Conservation (phyloP, 2,329 filamentous ascomycete species). For the Fusarium coffeatum region DNA sequence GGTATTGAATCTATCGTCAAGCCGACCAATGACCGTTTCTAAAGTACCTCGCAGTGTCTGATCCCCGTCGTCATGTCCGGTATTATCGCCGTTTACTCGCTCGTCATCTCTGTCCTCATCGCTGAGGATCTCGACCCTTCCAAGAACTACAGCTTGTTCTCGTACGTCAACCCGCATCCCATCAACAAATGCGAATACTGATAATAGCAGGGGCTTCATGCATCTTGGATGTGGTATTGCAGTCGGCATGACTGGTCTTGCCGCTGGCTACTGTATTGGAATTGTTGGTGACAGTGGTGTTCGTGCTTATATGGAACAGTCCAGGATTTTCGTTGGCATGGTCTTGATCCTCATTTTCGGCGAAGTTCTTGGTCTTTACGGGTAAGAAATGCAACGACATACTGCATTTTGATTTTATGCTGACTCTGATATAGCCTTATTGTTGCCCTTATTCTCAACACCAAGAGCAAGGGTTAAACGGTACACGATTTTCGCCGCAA, state of each 20-base stretch:
- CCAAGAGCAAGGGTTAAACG: slow-evolving; percentile 74
- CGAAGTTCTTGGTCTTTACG: slow-evolving; percentile 95
- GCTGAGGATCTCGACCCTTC: slow-evolving; percentile 86
- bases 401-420: background rate
- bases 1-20: slow-evolving; percentile 58
- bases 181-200: slow-evolving; percentile 22
- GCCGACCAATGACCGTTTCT: slow-evolving; percentile 10
- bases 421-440: slow-evolving; percentile 72
- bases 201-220: slow-evolving; percentile 78
- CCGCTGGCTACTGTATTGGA: slow-evolving; percentile 96
- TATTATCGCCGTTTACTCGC: slow-evolving; percentile 97
- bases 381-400: slow-evolving; percentile 67
- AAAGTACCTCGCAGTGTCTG: slow-evolving; percentile 68
- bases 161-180: slow-evolving; percentile 61
- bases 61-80: slow-evolving; percentile 98
- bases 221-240: slow-evolving; percentile 91
- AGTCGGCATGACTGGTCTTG: slow-evolving; percentile 91
- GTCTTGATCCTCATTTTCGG: slow-evolving; percentile 98
- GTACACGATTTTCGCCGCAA: background rate
- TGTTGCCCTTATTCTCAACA: slow-evolving; percentile 93
- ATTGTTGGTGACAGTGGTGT: slow-evolving; percentile 95
- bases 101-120: slow-evolving; percentile 96
- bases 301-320: slow-evolving; percentile 95
- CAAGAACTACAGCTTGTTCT: slow-evolving; percentile 83
- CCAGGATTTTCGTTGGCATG: slow-evolving; percentile 97